Evolutionary conservation across 2,329 filamentous ascomycete species (phyloP).

Genomic region (Penicillium thymicola): DNA sequence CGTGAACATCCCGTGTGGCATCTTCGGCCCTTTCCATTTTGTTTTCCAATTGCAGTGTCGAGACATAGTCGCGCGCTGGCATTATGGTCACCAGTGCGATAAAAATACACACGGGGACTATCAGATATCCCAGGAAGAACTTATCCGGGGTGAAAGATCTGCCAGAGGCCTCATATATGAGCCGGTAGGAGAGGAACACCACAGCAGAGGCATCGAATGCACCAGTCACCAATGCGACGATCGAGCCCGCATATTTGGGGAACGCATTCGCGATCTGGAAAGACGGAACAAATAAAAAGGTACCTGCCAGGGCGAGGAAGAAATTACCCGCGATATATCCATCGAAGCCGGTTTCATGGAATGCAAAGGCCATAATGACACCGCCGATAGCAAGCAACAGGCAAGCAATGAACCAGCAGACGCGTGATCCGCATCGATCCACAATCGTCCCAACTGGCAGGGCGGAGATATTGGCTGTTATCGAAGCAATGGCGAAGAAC

Average conservation of each 20-base stretch:
- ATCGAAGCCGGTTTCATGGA: constrained; percentile 61
- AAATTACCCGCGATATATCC: constrained; percentile 71
- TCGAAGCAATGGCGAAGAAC: constrained; percentile 89
- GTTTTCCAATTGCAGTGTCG: constrained; percentile 70
- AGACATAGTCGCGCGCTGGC: constrained; percentile 71
- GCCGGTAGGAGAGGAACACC: constrained; percentile 70
- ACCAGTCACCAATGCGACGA: constrained; percentile 74
- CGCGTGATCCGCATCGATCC: constrained; percentile 75
- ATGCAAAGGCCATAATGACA: constrained; percentile 67
- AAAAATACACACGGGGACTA: constrained; percentile 64
- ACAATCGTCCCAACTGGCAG: constrained; percentile 81
- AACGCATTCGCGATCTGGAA: constrained; percentile 84
- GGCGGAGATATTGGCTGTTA: constrained; percentile 82
- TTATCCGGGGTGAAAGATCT: constrained; percentile 47
- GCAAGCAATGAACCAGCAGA: constrained; percentile 68
- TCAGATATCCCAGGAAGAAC: constrained; percentile 71
- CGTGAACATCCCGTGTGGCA: constrained; percentile 41
- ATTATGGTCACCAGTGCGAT: constrained; percentile 65
- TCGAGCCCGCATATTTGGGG: constrained; percentile 68
- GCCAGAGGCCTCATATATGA: constrained; percentile 62
- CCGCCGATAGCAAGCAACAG: constrained; percentile 65
- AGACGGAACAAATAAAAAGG: constrained; percentile 75
- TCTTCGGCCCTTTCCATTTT: constrained; percentile 56
- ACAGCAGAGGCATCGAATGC: constrained; percentile 80
- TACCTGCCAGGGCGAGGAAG: constrained; percentile 71